phyloP scores from a whole-genome alignment of 306 rosid species.

The Sesbania bispinosa region DNA sequence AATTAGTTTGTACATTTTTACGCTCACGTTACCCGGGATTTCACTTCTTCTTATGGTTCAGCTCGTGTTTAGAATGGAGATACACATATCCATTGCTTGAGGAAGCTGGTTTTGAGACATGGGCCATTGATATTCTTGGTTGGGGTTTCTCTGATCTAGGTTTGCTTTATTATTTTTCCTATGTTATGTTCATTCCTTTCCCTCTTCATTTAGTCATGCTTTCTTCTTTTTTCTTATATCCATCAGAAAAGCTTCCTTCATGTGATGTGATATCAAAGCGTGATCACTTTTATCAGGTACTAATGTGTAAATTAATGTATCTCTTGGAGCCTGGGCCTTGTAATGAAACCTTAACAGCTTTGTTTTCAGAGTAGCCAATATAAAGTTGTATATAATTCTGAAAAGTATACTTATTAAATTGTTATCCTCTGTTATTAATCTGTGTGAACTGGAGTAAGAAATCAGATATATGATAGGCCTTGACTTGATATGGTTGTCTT shows the following conservation, averaged over 20 bases:
- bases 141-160: conserved; percentile 99
- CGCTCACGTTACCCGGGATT: conserved; percentile 27
- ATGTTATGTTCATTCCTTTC: background rate
- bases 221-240: conserved; percentile 12
- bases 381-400: background rate
- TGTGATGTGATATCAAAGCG: conserved; percentile 77
- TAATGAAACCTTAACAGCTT: background rate
- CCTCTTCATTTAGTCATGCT: background rate
- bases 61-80: conserved; percentile 99
- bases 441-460: conserved; percentile 5
- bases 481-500: background rate
- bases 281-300: conserved; percentile 81
- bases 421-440: background rate
- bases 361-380: background rate
- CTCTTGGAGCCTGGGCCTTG: background rate
- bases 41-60: conserved; percentile 50
- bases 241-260: conserved; percentile 66
- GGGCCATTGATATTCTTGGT: conserved; percentile 98
- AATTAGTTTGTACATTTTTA: background rate
- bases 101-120: conserved; percentile 75
- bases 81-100: conserved; percentile 79
- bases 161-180: conserved; percentile 32
- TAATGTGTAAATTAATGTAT: background rate
- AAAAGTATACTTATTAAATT: background rate
- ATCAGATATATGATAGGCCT: background rate